Conservation (phyloP, 2,329 filamentous ascomycete species). For the Fusarium sublunatum region DNA sequence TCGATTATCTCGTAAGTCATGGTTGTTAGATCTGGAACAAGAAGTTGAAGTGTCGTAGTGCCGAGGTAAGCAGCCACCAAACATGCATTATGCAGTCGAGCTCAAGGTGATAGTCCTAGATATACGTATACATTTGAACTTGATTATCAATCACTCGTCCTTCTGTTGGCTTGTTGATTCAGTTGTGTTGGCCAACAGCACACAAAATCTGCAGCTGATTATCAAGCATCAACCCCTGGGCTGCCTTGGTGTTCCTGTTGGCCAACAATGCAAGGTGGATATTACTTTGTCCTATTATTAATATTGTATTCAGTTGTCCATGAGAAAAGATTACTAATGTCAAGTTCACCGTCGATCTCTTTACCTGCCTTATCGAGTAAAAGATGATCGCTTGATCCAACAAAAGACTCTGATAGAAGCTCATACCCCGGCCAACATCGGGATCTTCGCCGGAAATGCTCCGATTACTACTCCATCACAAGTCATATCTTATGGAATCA, state of each 20-base stretch:
- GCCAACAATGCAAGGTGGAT: neutral
- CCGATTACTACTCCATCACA: neutral
- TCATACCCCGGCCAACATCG: neutral
- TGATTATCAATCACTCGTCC: neutral
- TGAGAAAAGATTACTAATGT: neutral
- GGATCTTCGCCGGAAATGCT: neutral
- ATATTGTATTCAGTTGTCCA: neutral
- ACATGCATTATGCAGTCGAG: too few species aligned
- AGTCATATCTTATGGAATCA: neutral
- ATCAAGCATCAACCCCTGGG: too few species aligned
- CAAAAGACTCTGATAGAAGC: neutral
- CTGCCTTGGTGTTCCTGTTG: too few species aligned
- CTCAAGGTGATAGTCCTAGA: neutral
- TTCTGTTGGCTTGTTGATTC: neutral
- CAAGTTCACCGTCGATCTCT: neutral
- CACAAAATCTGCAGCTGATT: too few species aligned
- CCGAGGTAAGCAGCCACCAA: neutral
- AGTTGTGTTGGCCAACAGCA: neutral
- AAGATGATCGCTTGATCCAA: neutral
- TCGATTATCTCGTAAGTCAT: conserved; percentile 22
- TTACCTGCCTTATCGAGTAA: neutral
- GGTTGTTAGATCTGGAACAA: neutral
- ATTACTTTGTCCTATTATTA: neutral
- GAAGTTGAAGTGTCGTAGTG: too few species aligned
- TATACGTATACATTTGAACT: neutral